A percentile compares a stretch with the other conserved stretches of the same genome.
These are phyloP conservation scores for Fusarium palustre DNA, from an alignment of 2,329 filamentous ascomycete species.

Conservation along the genomic window DNA sequence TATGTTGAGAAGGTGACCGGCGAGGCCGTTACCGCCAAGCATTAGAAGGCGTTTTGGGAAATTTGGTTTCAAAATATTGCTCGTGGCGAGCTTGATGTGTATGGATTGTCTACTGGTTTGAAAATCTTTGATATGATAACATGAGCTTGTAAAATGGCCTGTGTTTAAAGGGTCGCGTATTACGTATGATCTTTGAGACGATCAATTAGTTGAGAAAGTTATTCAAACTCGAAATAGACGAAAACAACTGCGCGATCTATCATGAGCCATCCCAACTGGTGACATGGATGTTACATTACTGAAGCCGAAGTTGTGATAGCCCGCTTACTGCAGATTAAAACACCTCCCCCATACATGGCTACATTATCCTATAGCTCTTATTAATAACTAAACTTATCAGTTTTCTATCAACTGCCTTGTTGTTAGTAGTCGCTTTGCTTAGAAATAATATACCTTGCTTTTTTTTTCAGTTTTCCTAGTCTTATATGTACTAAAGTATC, in stretches of 20 bases:
- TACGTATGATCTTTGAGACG: slow-evolving; percentile 17
- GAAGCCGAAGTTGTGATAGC: not conserved
- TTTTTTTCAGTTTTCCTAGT: too few species aligned
- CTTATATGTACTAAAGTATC: too few species aligned
- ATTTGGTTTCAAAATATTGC: slow-evolving; percentile 34
- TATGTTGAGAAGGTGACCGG: slow-evolving; percentile 76
- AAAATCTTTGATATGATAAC: slow-evolving; percentile 32
- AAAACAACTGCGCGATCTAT: slow-evolving; percentile 21
- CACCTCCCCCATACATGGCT: too few species aligned
- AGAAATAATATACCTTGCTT: too few species aligned
- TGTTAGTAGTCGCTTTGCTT: not conserved
- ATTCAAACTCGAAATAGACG: slow-evolving; percentile 35
- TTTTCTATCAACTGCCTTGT: not conserved
- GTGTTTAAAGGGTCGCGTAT: not conserved
- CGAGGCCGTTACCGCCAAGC: slow-evolving; percentile 73
- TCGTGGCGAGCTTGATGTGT: slow-evolving; percentile 33
- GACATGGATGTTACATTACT: not conserved
- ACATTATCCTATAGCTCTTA: not conserved
- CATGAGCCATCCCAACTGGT: not conserved
- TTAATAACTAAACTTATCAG: not conserved
- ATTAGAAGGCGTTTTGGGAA: slow-evolving; percentile 62
- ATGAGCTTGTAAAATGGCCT: slow-evolving; percentile 4
- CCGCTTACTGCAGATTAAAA: not conserved
- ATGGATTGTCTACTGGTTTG: slow-evolving; percentile 38
- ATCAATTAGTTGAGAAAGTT: slow-evolving; percentile 25